phyloP scores from a whole-genome alignment of 73 alveolate genomes.

The Paramecium sonneborni region DNA sequence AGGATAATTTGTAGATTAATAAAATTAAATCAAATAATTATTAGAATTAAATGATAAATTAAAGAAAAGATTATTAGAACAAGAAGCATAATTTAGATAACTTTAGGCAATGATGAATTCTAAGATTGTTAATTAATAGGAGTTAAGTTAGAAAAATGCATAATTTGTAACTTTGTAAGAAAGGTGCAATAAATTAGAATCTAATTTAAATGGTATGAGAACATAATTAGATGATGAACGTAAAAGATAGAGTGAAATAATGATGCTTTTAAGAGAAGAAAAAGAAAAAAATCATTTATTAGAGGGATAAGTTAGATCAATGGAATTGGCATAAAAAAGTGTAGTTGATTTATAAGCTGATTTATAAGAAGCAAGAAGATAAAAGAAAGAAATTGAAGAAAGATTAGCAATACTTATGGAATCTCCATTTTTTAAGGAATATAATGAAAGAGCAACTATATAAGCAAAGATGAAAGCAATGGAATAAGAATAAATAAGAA shows the following conservation, averaged over 20 bases:
- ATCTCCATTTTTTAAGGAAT: slow-evolving; percentile 59
- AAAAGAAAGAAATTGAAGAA: slow-evolving; percentile 15
- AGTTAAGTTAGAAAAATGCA: slow-evolving; percentile 26
- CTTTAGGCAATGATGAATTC: slow-evolving; percentile 40
- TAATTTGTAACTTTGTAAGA: not conserved
- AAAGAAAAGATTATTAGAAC: not conserved
- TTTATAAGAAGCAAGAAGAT: slow-evolving; percentile 40
- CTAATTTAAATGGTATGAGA: not conserved
- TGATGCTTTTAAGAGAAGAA: not conserved
- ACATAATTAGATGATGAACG: slow-evolving; percentile 29
- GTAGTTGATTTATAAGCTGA: not conserved
- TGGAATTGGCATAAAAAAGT: slow-evolving; percentile 43
- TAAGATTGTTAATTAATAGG: not conserved
- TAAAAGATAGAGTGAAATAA: slow-evolving; percentile 6
- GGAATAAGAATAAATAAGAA: slow-evolving; percentile 60
- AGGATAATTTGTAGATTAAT: not conserved
- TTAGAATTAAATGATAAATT: slow-evolving; percentile 24
- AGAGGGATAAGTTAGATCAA: not conserved
- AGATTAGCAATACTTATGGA: slow-evolving; percentile 38
- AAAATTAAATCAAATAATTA: slow-evolving; percentile 23
- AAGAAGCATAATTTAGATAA: slow-evolving; percentile 28
- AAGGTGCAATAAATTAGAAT: slow-evolving; percentile 13
- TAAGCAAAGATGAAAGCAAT: slow-evolving; percentile 55
- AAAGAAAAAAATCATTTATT: slow-evolving; percentile 3
- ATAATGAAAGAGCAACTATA: slow-evolving; percentile 65